Evolutionary conservation across 2,329 filamentous ascomycete genomes (phyloP).

Genomic region (Botryosphaeria dothidea): DNA sequence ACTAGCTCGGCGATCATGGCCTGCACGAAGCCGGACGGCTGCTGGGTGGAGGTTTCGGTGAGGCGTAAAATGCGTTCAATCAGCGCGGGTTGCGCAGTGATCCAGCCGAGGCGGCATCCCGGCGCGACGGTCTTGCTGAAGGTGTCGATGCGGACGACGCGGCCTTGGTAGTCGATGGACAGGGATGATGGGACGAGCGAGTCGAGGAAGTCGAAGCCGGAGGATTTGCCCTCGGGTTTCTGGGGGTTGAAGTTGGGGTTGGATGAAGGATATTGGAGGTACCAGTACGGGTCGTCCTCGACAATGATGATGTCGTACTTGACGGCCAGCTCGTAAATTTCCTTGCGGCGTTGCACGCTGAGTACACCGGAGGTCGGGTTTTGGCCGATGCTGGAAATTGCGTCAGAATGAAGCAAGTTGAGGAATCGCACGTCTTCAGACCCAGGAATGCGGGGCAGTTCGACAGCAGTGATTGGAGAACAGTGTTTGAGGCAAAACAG

Average conservation of each 20-base stretch:
- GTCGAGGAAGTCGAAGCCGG: slow-evolving; percentile 77
- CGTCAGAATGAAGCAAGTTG: background rate
- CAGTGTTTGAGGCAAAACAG: too few species aligned
- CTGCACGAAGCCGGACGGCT: slow-evolving; percentile 89
- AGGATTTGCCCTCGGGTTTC: slow-evolving; percentile 46
- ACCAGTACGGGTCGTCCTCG: slow-evolving; percentile 96
- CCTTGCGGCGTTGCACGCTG: slow-evolving; percentile 69
- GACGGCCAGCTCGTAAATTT: slow-evolving; percentile 78
- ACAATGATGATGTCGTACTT: slow-evolving; percentile 87
- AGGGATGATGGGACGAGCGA: slow-evolving; percentile 82
- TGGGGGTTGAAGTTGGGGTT: slow-evolving; percentile 39
- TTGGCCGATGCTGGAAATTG: slow-evolving; percentile 69
- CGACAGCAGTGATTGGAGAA: too few species aligned
- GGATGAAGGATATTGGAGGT: slow-evolving; percentile 82
- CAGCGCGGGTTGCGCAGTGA: slow-evolving; percentile 78
- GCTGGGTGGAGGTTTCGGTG: slow-evolving; percentile 75
- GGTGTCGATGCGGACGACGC: slow-evolving; percentile 86
- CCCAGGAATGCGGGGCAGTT: background rate
- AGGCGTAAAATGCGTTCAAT: slow-evolving; percentile 74
- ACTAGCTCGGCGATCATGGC: slow-evolving; percentile 75
- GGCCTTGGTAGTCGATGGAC: slow-evolving; percentile 77
- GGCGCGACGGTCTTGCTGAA: slow-evolving; percentile 93
- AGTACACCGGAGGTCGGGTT: slow-evolving; percentile 82
- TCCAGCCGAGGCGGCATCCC: slow-evolving; percentile 86
- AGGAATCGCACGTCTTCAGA: background rate